Evolutionary conservation across 2,329 filamentous ascomycete species (phyloP).

Genomic region (Beauveria bassiana): DNA sequence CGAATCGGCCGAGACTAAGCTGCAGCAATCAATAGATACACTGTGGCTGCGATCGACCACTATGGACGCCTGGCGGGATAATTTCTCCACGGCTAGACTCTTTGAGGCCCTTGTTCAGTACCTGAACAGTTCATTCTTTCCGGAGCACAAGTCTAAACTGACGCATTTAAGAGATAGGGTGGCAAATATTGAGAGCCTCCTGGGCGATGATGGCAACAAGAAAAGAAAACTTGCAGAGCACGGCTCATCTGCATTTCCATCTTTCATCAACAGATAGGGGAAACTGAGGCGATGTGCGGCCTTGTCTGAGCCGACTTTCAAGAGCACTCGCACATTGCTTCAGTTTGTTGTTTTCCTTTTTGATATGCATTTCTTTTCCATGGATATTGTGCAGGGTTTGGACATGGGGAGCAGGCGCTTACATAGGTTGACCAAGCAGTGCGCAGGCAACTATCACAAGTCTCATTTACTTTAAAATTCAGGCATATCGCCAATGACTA

Average conservation of each 20-base stretch:
- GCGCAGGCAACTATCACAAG: background rate
- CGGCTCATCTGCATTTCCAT: background rate
- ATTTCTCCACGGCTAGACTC: conserved; percentile 36
- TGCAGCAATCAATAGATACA: conserved; percentile 22
- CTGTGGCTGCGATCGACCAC: conserved; percentile 24
- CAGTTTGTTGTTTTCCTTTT: background rate
- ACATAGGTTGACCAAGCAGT: background rate
- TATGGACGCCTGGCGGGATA: conserved; percentile 39
- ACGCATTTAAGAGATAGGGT: background rate
- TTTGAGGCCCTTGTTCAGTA: conserved; percentile 32
- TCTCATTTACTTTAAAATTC: background rate
- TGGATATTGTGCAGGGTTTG: background rate
- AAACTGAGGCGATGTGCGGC: no score
- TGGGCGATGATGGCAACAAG: background rate
- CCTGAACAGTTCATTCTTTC: conserved; percentile 19
- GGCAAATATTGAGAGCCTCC: background rate
- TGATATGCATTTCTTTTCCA: background rate
- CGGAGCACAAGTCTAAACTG: background rate
- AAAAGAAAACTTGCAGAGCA: background rate
- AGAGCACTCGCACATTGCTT: background rate
- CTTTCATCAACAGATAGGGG: background rate
- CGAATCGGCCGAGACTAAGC: conserved; percentile 16
- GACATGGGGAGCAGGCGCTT: background rate
- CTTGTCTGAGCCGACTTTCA: background rate
- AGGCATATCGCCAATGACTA: background rate